phyloP scores from a whole-genome alignment of 345 rosid genomes.

The Hevea brasiliensis region DNA sequence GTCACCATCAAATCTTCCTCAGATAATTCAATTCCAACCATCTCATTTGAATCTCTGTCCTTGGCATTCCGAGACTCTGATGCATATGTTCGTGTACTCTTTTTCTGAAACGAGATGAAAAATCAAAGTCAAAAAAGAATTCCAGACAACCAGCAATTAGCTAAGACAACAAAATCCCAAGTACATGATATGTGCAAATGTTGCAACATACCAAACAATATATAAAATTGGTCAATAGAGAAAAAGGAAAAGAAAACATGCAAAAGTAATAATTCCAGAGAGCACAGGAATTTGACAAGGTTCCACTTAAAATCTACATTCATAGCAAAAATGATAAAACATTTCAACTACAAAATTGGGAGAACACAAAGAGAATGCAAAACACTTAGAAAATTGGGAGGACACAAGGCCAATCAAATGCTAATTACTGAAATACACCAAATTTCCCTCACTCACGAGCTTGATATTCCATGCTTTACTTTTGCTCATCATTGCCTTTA shows the following conservation, averaged over 20 bases:
- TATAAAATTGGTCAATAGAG: neutral
- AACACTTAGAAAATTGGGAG: neutral
- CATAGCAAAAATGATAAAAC: neutral
- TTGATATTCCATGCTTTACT: neutral
- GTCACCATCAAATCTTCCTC: constrained; percentile 55
- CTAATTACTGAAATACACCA: neutral
- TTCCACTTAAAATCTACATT: neutral
- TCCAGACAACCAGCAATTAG: neutral
- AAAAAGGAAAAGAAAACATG: no score
- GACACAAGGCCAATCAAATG: neutral
- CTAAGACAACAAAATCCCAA: neutral
- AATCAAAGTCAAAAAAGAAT: constrained; percentile 1
- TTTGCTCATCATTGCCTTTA: no score
- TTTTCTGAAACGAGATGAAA: constrained; percentile 48
- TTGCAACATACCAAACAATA: neutral
- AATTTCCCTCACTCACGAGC: neutral
- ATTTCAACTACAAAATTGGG: neutral
- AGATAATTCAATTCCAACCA: constrained; percentile 43
- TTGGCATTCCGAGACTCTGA: constrained; percentile 47
- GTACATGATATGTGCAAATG: neutral
- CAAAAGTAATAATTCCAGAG: neutral
- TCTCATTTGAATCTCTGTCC: constrained; percentile 44
- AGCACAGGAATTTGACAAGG: neutral
- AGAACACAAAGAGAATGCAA: no score
- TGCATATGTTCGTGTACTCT: constrained; percentile 53